phyloP scores from a whole-genome alignment of 2,329 filamentous ascomycete genomes.

The Monilinia laxa region DNA sequence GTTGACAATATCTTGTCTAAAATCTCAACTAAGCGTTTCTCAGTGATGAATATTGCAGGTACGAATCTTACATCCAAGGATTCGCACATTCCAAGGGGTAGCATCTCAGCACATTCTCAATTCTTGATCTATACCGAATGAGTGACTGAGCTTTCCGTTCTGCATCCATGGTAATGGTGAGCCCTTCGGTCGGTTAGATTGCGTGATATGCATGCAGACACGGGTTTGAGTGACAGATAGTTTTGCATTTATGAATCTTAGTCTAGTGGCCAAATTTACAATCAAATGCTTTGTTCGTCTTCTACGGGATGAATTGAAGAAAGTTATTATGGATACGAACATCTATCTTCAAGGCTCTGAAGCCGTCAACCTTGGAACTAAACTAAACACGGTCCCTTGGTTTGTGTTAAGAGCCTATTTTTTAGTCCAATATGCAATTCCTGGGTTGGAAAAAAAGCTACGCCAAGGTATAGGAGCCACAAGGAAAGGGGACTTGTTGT shows the following conservation, averaged over 20 bases:
- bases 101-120: not conserved
- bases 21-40: slow-evolving; percentile 5
- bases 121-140: not conserved
- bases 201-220: not conserved
- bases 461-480: not conserved
- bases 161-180: not conserved
- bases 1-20: slow-evolving; percentile 2
- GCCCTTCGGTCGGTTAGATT: not conserved
- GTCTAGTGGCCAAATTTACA: not conserved
- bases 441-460: not conserved
- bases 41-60: not conserved
- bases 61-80: not conserved
- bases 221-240: not conserved
- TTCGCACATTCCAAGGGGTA: not conserved
- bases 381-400: not conserved
- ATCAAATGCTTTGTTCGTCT: not conserved
- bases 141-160: not conserved
- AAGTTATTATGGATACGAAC: not conserved
- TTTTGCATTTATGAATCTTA: not conserved
- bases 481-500: not conserved
- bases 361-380: not conserved
- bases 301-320: not conserved
- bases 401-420: not conserved
- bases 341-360: not conserved
- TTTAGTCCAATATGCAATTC: not conserved